A percentile compares a stretch with the other conserved stretches of the same genome.
Evolutionary conservation across 352 stramenopile genomes (phyloP).

Genomic region (Halophytophthora batemanensis): DNA sequence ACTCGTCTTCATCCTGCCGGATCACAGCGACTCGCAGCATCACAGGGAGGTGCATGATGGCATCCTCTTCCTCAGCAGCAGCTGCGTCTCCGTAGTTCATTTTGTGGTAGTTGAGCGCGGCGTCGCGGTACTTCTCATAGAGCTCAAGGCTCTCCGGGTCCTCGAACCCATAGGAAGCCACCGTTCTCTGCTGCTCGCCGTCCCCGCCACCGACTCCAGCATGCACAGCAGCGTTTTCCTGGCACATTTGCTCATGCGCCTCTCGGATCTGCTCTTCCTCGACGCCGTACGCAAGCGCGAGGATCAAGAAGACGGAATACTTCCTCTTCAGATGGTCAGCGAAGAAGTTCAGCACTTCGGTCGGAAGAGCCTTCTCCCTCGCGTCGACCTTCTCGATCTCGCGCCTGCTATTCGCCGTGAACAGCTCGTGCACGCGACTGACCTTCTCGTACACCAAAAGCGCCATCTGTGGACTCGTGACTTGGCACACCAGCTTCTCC

Average conservation of each 20-base stretch:
- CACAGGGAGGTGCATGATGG: constrained; percentile 87
- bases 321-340: constrained; percentile 84
- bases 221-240: constrained; percentile 67
- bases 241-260: constrained; percentile 79
- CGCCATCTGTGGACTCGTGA: constrained; percentile 77
- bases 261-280: constrained; percentile 77
- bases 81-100: constrained; percentile 83
- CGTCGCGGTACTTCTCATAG: constrained; percentile 85
- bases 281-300: constrained; percentile 73
- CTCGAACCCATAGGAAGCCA: constrained; percentile 68
- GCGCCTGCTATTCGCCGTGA: constrained; percentile 70
- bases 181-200: constrained; percentile 45
- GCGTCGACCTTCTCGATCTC: constrained; percentile 63
- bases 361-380: constrained; percentile 36
- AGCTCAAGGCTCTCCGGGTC: constrained; percentile 72
- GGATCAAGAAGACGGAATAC: constrained; percentile 85
- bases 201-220: constrained; percentile 73
- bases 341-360: constrained; percentile 81
- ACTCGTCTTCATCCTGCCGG: constrained; percentile 68
- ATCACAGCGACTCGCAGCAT: constrained; percentile 83
- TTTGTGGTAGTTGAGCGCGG: constrained; percentile 76
- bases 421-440: constrained; percentile 84
- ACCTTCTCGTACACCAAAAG: constrained; percentile 88
- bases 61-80: constrained; percentile 82
- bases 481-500: constrained; percentile 80